Evolutionary conservation across 768 basidiomycete genomes (phyloP), one percentile per base, ranked within the genome.

Genomic region (Lactarius vividus): DNA sequence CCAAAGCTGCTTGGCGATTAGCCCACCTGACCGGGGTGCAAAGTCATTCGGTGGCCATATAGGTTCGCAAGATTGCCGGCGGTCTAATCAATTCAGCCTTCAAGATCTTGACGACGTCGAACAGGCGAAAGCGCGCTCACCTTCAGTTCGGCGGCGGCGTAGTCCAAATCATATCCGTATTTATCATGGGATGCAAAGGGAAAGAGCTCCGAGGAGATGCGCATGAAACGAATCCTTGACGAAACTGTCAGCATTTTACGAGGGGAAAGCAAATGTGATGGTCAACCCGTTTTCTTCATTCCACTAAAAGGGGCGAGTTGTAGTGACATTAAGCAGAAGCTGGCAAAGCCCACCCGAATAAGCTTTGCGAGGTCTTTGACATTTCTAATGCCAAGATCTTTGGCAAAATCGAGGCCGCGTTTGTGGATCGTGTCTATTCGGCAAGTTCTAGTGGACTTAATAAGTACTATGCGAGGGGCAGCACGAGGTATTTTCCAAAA

Each of bases 131-230:
- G 3, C 39, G 26, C 18, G 31, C 65, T 6, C 39, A 79, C 81
- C 71, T 80, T 81, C 53, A 86, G 72, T 63, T 81, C 83, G 31
- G 77, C 76, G 6, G 83, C 79, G 7, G 91, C 94, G 65, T 91
- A 95, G 9, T 85, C 83, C 29, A 98, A 81, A 18, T 86, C 83
- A 75, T 98, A 97, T 0, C 94, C 94, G 71, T 94, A 85, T 23
- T 80, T 81, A 20, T 77, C 80, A 70, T 98, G 96, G 1, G 90
- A 91, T 0, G 94, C 94, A 71, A 89, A 97, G 1, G 95, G 94
- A 76, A 97, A 96, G 85, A 97, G 88, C 69, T 94, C 92, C 9
- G 92, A 94, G 0, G 93, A 95, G 69, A 96, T 74, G 54, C 94
- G 85, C 78, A 96, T 85, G 76, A 95, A 96, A n/a, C 83, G 84